These are phyloP conservation scores for Scutellaria minor DNA, from an alignment of 257 asterid species.

Conservation along the genomic window DNA sequence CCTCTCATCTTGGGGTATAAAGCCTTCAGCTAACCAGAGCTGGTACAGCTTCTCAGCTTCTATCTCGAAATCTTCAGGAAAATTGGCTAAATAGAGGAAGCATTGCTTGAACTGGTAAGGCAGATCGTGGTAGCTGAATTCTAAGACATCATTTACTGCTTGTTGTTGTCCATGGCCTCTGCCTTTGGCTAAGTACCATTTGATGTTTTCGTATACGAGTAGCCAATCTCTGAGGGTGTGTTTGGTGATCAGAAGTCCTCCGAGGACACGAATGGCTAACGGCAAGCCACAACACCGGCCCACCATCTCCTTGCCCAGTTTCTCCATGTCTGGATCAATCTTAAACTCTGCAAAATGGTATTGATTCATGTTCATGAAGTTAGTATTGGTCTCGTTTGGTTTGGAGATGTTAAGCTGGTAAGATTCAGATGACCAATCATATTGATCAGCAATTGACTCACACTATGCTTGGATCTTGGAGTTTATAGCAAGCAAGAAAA, in stretches of 20 bases:
- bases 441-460: too few relatives aligned
- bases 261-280: constrained; percentile 44
- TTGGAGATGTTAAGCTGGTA: too few relatives aligned
- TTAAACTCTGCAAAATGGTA: constrained; percentile 29
- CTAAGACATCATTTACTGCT: constrained; percentile 39
- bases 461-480: not conserved
- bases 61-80: constrained; percentile 48
- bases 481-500: not conserved
- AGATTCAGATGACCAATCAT: not conserved
- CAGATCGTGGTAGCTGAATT: constrained; percentile 44
- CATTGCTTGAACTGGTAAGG: constrained; percentile 48
- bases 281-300: constrained; percentile 45
- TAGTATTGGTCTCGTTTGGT: not conserved
- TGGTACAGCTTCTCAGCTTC: constrained; percentile 52
- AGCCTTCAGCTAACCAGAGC: constrained; percentile 47
- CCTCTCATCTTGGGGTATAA: constrained; percentile 38
- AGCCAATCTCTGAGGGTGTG: constrained; percentile 41
- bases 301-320: constrained; percentile 46
- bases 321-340: constrained; percentile 38
- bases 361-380: too few relatives aligned
- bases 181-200: constrained; percentile 41
- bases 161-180: constrained; percentile 38
- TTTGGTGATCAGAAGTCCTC: constrained; percentile 40
- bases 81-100: constrained; percentile 46
- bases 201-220: constrained; percentile 40